A percentile compares a stretch with the other conserved stretches of the same genome.
These are phyloP conservation scores for Solanum pinnatisectum DNA, from an alignment of 257 asterid species.

Conservation along the genomic window DNA sequence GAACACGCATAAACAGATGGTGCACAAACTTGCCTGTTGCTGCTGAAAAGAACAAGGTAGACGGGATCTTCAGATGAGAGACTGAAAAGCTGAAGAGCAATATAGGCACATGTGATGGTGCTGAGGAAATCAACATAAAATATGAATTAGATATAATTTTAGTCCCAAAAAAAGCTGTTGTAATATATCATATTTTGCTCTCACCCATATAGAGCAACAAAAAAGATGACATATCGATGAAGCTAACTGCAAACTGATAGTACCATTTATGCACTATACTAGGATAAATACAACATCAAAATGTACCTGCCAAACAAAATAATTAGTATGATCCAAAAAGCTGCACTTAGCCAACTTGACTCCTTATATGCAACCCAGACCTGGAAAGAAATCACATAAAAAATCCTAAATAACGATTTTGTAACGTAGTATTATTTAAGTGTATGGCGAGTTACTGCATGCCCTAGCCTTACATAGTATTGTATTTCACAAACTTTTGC, in stretches of 20 bases:
- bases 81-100: slow-evolving; percentile 46
- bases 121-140: slow-evolving; percentile 30
- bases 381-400: slow-evolving; percentile 19
- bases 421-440: neutral
- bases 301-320: slow-evolving; percentile 63
- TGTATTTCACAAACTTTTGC: neutral
- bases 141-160: neutral
- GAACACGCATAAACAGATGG: neutral
- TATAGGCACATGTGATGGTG: slow-evolving; percentile 42
- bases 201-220: neutral
- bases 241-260: too few relatives aligned
- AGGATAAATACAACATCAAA: neutral
- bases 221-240: too few relatives aligned
- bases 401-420: neutral
- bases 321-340: slow-evolving; percentile 47
- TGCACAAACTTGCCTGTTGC: slow-evolving; percentile 47
- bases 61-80: slow-evolving; percentile 52
- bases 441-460: neutral
- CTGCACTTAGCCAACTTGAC: slow-evolving; percentile 34
- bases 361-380: slow-evolving; percentile 89
- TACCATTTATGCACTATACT: too few relatives aligned
- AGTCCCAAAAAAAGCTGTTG: neutral
- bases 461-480: neutral
- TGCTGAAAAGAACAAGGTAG: slow-evolving; percentile 44
- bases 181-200: neutral